phyloP scores from a whole-genome alignment of 441 rosid species.

The Rhodomyrtus psidioides region DNA sequence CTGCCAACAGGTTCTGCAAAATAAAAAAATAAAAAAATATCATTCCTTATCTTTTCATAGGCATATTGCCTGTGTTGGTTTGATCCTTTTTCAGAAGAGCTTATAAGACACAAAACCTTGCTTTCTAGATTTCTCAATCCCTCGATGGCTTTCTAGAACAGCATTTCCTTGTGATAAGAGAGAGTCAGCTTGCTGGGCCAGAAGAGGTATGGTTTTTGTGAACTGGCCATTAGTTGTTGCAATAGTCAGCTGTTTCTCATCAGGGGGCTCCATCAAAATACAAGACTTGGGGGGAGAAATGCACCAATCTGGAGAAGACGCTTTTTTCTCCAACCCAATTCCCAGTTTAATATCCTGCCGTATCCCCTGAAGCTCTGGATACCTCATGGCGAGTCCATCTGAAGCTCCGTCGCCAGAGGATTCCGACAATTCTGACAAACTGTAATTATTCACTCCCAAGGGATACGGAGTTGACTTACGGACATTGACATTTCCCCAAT shows the following conservation, averaged over 20 bases:
- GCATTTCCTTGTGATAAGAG: conserved; percentile 6
- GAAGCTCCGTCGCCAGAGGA: conserved; percentile 39
- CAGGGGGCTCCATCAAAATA: conserved; percentile 51
- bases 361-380: conserved; percentile 71
- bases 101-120: conserved; percentile 8
- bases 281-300: conserved; percentile 91
- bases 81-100: not conserved
- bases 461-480: conserved; percentile 56
- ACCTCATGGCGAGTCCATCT: conserved; percentile 38
- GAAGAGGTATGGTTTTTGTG: conserved; percentile 7
- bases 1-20: conserved; percentile 19
- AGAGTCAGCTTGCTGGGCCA: conserved; percentile 14
- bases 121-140: conserved; percentile 10
- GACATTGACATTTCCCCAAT: conserved; percentile 14
- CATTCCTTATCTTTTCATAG: not conserved
- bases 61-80: not conserved
- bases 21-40: not conserved
- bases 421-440: conserved; percentile 33
- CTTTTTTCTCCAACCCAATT: conserved; percentile 34
- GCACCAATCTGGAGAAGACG: conserved; percentile 69
- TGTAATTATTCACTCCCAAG: conserved; percentile 20
- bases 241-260: conserved; percentile 26
- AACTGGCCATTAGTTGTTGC: conserved; percentile 9
- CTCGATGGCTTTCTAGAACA: conserved; percentile 4
- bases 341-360: conserved; percentile 29